These are phyloP conservation scores for Senna siamea DNA, from an alignment of 306 rosid species.

Conservation along the genomic window DNA sequence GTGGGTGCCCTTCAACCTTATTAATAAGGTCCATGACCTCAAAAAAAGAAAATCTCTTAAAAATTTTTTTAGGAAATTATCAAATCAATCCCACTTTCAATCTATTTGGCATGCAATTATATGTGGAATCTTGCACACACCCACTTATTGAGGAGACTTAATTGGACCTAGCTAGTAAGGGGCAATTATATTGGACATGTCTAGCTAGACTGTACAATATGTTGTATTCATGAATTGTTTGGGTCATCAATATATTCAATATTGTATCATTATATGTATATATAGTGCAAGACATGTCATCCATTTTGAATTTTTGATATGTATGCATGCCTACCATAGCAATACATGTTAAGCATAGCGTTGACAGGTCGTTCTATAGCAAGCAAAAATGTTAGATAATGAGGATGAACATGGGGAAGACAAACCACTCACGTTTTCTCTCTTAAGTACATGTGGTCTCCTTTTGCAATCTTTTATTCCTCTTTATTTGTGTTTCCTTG, in stretches of 20 bases:
- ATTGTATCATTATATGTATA: too few species aligned
- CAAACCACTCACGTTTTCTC: constrained; percentile 45
- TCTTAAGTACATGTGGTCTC: not conserved
- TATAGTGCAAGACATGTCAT: too few species aligned
- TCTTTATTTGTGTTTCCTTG: not conserved
- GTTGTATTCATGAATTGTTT: not conserved
- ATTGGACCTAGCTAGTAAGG: too few species aligned
- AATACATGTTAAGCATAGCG: constrained; percentile 41
- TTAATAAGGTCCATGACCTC: too few species aligned
- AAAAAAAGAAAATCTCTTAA: too few species aligned
- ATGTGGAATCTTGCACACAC: not conserved
- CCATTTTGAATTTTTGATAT: not conserved
- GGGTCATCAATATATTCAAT: not conserved
- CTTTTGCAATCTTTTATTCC: too few species aligned
- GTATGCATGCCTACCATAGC: constrained; percentile 49
- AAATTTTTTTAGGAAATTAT: too few species aligned
- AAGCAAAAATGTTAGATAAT: constrained; percentile 39
- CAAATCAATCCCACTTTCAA: too few species aligned
- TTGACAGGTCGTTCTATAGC: constrained; percentile 45
- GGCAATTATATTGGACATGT: too few species aligned
- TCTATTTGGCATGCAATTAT: not conserved
- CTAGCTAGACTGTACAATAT: too few species aligned
- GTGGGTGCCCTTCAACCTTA: too few species aligned
- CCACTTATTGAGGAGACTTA: not conserved
- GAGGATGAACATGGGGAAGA: too few species aligned